Conservation (phyloP, 164 flowering plant species). For the Berberis vulgaris region DNA sequence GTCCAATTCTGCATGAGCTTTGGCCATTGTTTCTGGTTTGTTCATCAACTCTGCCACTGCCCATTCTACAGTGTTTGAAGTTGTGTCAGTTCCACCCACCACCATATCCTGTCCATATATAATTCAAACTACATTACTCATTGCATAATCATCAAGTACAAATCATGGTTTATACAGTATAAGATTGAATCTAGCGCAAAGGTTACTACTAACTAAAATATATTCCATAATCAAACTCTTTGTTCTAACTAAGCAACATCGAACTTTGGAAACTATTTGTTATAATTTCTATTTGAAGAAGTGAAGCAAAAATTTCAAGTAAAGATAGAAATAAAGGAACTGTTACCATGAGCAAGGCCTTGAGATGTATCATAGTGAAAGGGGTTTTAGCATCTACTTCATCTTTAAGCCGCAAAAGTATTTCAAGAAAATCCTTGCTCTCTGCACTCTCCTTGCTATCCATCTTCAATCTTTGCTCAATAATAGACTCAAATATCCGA, state of each 20-base stretch:
- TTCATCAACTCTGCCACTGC: slow-evolving; percentile 12
- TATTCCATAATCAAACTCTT: too few relatives aligned
- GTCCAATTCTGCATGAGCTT: slow-evolving; percentile 11
- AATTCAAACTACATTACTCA: neutral
- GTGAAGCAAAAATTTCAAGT: too few relatives aligned
- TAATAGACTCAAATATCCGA: slow-evolving; percentile 25
- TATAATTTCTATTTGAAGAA: too few relatives aligned
- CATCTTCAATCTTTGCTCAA: slow-evolving; percentile 26
- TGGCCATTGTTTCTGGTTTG: slow-evolving; percentile 6
- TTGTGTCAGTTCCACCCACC: slow-evolving; percentile 13
- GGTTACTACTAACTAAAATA: too few relatives aligned
- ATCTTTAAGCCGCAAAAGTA: slow-evolving; percentile 17
- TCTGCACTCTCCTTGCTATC: slow-evolving; percentile 2
- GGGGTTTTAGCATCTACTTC: slow-evolving; percentile 6
- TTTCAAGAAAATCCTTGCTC: slow-evolving; percentile 23
- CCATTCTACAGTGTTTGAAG: slow-evolving; percentile 12
- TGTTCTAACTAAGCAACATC: too few relatives aligned
- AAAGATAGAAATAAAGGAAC: neutral
- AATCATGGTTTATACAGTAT: too few relatives aligned
- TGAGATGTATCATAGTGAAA: slow-evolving; percentile 14
- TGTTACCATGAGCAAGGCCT: slow-evolving; percentile 25
- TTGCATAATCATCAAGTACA: too few relatives aligned
- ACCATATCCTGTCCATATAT: slow-evolving; percentile 6
- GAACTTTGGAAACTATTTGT: too few relatives aligned
- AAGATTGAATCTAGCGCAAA: too few relatives aligned